phyloP scores from a whole-genome alignment of 768 basidiomycete species.

The Dentipellis sp. region DNA sequence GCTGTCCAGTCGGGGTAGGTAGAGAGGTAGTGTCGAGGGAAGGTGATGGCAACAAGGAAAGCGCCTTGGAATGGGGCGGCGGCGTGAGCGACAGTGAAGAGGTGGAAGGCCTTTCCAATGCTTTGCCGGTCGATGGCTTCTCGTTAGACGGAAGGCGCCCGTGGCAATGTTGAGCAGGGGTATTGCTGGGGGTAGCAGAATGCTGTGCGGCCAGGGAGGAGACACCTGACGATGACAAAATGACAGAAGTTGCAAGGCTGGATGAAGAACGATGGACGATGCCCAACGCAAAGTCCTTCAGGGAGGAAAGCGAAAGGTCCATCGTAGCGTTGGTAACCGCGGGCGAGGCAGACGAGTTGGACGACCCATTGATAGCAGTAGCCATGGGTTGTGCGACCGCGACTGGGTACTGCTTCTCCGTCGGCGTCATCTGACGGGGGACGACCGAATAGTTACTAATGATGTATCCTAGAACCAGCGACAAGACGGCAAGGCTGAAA shows the following conservation, averaged over 20 bases:
- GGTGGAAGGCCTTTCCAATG: neutral
- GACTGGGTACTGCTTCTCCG: slow-evolving; percentile 5
- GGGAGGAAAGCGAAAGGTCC: slow-evolving; percentile 7
- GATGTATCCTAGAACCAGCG: slow-evolving; percentile 49
- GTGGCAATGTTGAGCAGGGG: slow-evolving; percentile 4
- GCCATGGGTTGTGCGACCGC: slow-evolving; percentile 3
- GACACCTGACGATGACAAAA: neutral
- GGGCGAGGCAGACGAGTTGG: neutral
- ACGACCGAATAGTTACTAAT: slow-evolving; percentile 23
- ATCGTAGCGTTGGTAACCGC: slow-evolving; percentile 5
- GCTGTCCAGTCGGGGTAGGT: slow-evolving; percentile 1
- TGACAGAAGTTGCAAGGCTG: slow-evolving; percentile 4
- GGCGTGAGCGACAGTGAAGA: slow-evolving; percentile 8
- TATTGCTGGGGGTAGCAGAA: neutral
- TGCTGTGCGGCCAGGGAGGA: neutral
- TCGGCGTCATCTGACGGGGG: slow-evolving; percentile 27
- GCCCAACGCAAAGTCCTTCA: slow-evolving; percentile 7
- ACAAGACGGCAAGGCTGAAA: slow-evolving; percentile 58
- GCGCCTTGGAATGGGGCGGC: slow-evolving; percentile 9
- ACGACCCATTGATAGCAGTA: neutral
- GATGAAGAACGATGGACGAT: slow-evolving; percentile 4
- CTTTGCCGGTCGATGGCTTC: neutral
- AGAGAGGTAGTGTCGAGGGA: neutral
- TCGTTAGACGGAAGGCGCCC: neutral
- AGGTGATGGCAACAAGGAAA: slow-evolving; percentile 6